These are phyloP conservation scores for Solanum ossicruentum DNA, from an alignment of 257 asterid species.

Conservation along the genomic window DNA sequence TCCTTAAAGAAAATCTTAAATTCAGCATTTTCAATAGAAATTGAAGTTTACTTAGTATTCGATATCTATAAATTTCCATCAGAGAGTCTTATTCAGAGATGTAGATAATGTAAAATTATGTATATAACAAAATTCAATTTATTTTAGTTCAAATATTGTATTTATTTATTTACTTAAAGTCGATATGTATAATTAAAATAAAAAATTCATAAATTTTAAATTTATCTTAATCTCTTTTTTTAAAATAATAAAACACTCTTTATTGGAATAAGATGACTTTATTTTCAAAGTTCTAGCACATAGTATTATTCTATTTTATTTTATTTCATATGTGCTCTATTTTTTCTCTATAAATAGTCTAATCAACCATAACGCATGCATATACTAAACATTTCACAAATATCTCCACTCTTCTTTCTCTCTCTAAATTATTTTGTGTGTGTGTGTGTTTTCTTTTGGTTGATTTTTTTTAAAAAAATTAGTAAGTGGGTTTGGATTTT, in stretches of 20 bases:
- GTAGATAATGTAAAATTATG: rapidly evolving
- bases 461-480: neutral
- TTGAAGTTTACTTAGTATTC: neutral
- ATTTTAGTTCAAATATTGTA: too few relatives aligned
- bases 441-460: neutral
- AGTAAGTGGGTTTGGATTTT: too few relatives aligned
- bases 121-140: neutral
- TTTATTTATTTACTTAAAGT: neutral
- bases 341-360: neutral
- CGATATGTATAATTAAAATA: too few relatives aligned
- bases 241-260: neutral
- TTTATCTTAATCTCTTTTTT: neutral
- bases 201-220: neutral
- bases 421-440: neutral
- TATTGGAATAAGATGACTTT: neutral
- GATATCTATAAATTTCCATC: rapidly evolving
- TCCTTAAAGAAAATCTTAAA: too few relatives aligned
- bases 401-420: neutral
- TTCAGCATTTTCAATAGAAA: too few relatives aligned
- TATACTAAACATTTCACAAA: neutral
- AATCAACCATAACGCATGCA: neutral
- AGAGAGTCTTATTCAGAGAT: neutral
- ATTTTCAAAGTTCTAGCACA: neutral
- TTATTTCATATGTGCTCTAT: neutral
- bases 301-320: neutral